phyloP scores from a whole-genome alignment of 2,329 filamentous ascomycete species.

The Pseudogymnoascus sp. region DNA sequence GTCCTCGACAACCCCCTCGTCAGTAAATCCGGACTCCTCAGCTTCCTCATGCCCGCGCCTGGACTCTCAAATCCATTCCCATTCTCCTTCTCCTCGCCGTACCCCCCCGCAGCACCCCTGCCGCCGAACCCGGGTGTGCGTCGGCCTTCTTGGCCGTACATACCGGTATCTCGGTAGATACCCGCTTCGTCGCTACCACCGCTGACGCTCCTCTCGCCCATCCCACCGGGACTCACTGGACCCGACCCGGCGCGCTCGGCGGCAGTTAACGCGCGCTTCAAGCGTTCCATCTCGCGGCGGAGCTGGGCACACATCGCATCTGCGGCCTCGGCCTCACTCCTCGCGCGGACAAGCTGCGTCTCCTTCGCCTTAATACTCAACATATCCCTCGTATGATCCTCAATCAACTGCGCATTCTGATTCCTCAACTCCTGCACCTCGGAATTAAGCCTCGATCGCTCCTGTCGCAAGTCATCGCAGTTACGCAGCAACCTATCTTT shows the following conservation, averaged over 20 bases:
- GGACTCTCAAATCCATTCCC: constrained; percentile 47
- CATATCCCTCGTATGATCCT: constrained; percentile 92
- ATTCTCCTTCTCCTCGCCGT: constrained; percentile 62
- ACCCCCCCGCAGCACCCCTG: constrained; percentile 26
- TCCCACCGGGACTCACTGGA: constrained; percentile 24
- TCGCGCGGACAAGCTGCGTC: constrained; percentile 85
- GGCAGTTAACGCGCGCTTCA: constrained; percentile 75
- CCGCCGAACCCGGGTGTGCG: constrained; percentile 22
- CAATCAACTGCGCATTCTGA: constrained; percentile 91
- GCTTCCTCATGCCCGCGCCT: constrained; percentile 14
- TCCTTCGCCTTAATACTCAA: constrained; percentile 97
- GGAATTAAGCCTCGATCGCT: constrained; percentile 71
- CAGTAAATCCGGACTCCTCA: constrained; percentile 23
- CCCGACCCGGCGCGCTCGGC: constrained; percentile 41
- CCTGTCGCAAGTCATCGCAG: constrained; percentile 71
- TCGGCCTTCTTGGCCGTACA: constrained; percentile 18
- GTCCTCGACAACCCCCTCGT: neutral
- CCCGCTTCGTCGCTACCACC: constrained; percentile 50
- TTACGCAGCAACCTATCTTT: constrained; percentile 70
- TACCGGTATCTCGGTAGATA: constrained; percentile 45
- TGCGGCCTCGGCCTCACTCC: constrained; percentile 80
- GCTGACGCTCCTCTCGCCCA: constrained; percentile 28
- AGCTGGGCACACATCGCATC: constrained; percentile 80
- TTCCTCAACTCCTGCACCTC: constrained; percentile 93
- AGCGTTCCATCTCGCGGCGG: constrained; percentile 77